Evolutionary conservation across 495 filamentous ascomycete genomes (phyloP), one percentile per base, ranked within the genome.

Genomic region (Friedmanniomyces simplex): DNA sequence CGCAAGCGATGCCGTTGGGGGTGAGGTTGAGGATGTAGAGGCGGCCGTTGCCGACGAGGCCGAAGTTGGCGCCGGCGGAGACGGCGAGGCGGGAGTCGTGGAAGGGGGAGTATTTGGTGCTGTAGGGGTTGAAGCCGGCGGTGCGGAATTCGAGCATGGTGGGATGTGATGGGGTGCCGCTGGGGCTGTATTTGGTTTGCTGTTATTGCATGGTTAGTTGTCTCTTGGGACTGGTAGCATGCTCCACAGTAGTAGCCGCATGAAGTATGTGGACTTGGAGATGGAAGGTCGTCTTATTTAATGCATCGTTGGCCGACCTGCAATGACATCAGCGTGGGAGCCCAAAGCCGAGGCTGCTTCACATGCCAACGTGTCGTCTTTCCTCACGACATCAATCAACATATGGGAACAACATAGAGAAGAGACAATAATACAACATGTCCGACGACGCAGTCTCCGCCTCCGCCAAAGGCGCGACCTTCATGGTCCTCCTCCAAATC

Each of bases 91-190:
- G 85, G 50, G 86, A 90, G 74, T 96, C 91, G 76, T 91, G 93
- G 77, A 96, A 98, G 36, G 93, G 90, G 21, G 91, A 96, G 77
- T 96, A 98, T 72, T 96, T 95, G 65, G 95, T 88, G 62, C 86
- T 84, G 71, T 90, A 94, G 62, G 90, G 91, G 70, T 96, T 93
- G 80, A 82, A 96, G 71, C 91, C 91, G 62, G 87, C 79, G 22
- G 93, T 97, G 62, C 86, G 86, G 73, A 83, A 96, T 71, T 95
- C 88, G 61, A 96, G 83, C 91, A 97, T 96, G n/a, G 20, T 20
- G 41, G 13, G 39, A 43, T 2, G 39, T n/a, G n/a, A n/a, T n/a
- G 14, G 20, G 22, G 54, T 25, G 47, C 47, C 28, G 47, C 26
- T 12, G 5, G 22, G 47, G 26, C 47, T 25, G 21, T 25, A 24